Conservation (phyloP, 1,284 basidiomycete species). For the Quambalaria eucalypti region DNA sequence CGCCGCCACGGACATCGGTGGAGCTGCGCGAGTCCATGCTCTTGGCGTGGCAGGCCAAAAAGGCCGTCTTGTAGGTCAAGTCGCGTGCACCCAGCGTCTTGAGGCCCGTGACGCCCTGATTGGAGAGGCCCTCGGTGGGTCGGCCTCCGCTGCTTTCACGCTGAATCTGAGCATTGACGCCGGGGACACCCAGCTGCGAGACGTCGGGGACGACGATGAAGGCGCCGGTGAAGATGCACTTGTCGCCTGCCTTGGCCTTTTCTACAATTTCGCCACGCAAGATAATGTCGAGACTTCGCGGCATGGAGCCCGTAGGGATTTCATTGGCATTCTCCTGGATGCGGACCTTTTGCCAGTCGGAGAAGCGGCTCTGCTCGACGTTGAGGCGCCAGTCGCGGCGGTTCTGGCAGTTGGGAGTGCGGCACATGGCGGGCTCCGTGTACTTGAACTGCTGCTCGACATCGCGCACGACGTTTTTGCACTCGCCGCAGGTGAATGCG, state of each 20-base stretch:
- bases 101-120: slow-evolving; percentile 81
- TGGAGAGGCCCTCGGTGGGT: slow-evolving; percentile 56
- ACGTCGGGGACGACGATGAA: slow-evolving; percentile 99
- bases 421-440: slow-evolving; percentile 93
- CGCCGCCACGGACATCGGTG: slow-evolving; percentile 55
- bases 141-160: slow-evolving; percentile 63
- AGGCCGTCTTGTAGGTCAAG: slow-evolving; percentile 95
- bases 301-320: slow-evolving; percentile 97
- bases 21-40: slow-evolving; percentile 61
- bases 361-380: slow-evolving; percentile 92
- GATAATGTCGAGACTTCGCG: slow-evolving; percentile 85
- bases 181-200: slow-evolving; percentile 85
- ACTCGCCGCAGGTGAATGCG: slow-evolving; percentile 84
- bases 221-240: slow-evolving; percentile 92
- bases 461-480: slow-evolving; percentile 76
- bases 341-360: slow-evolving; percentile 98
- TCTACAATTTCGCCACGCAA: slow-evolving; percentile 91
- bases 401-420: slow-evolving; percentile 86
- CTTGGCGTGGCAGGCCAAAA: slow-evolving; percentile 94
- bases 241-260: slow-evolving; percentile 95
- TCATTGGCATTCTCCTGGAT: slow-evolving; percentile 98
- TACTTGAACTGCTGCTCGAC: slow-evolving; percentile 99
- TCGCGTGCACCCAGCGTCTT: slow-evolving; percentile 92
- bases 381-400: slow-evolving; percentile 83
- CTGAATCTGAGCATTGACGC: slow-evolving; percentile 86